Base-by-base conservation (phyloP, 116 monocot species). In the Zostera marina region DNA sequence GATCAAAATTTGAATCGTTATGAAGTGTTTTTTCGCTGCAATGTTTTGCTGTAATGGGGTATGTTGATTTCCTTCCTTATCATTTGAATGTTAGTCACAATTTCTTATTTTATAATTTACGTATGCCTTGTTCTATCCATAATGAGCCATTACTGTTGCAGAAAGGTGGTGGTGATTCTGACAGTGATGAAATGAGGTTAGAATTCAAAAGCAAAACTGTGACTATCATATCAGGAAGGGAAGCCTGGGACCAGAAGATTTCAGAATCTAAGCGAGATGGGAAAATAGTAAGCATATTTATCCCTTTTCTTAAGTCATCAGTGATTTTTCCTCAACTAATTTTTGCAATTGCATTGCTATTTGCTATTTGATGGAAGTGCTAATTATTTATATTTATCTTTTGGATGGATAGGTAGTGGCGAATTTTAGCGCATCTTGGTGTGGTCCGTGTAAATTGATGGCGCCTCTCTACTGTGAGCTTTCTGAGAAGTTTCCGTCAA, bases 361-460 rank as follows among this genome's bases (percentile, higher is more conserved):
- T 32, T 32, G 32, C 5, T 32, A 32, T 32, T 32, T 22, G 23
- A 24, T 23, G 21, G 12, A 24, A 11, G 11, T 8, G 22, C 22
- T 8, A 1, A 53, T 11, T 22, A 13, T 32, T 56, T 8, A 8
- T 11, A n/a, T 40, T 16, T 14, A 24, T 4, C 25, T 23, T 58
- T 44, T 19, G 9, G 17, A 21, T 38, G 13, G 8, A 26, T 71
- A 86, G 92, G 74, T 92, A 22, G 67, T 86, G 14, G 82, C 86
- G 62, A 92, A 92, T 69, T 92, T 86, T 69, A 86, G 86, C 65
- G 92, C 86, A 54, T 58, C 71, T 48, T 92, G 86, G 82, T 92
- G 92, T 70, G 86, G 92, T 0, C 92, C 92, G 49, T 92, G 86
- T 56, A 75, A 72, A 70, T 56, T 75, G 63, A 79, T 91, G 13